Evolutionary conservation across 75 land plant genomes (phyloP).

Genomic region (Sequoia sempervirens): DNA sequence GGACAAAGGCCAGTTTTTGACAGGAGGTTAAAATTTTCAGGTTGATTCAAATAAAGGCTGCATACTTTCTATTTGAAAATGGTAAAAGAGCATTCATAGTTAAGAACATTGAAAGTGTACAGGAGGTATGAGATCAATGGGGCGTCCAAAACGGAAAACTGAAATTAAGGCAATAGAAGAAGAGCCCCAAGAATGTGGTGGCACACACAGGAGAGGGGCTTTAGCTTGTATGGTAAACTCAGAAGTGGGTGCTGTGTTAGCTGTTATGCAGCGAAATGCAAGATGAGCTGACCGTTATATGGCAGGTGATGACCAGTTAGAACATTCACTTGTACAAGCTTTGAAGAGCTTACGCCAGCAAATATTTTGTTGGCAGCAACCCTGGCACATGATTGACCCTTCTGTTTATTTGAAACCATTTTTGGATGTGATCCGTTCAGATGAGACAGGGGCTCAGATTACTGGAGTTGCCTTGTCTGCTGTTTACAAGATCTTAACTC

Average conservation of each 20-base stretch:
- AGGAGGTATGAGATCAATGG: too few species aligned
- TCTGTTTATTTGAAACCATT: constrained; percentile 75
- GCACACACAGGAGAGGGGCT: constrained; percentile 37
- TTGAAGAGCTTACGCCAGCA: constrained; percentile 66
- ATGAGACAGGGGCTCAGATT: constrained; percentile 91
- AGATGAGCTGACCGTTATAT: constrained; percentile 82
- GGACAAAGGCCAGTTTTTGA: background rate
- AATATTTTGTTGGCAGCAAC: constrained; percentile 65
- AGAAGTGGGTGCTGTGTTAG: constrained; percentile 85
- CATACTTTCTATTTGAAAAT: too few species aligned
- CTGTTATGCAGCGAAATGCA: constrained; percentile 85
- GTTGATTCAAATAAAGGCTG: background rate
- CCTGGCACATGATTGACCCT: constrained; percentile 73
- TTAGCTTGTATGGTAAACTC: constrained; percentile 86
- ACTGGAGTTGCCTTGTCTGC: constrained; percentile 84
- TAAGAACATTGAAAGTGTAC: too few species aligned
- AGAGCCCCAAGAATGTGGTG: too few species aligned
- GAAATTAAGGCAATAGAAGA: too few species aligned
- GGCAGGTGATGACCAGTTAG: constrained; percentile 78
- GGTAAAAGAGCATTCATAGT: too few species aligned
- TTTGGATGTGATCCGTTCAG: constrained; percentile 86
- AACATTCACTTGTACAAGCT: constrained; percentile 73
- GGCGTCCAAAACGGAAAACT: too few species aligned
- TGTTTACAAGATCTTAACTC: constrained; percentile 73
- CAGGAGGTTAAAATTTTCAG: background rate